Base-by-base conservation (phyloP, 768 basidiomycete species). In the Lactarius vividus region DNA sequence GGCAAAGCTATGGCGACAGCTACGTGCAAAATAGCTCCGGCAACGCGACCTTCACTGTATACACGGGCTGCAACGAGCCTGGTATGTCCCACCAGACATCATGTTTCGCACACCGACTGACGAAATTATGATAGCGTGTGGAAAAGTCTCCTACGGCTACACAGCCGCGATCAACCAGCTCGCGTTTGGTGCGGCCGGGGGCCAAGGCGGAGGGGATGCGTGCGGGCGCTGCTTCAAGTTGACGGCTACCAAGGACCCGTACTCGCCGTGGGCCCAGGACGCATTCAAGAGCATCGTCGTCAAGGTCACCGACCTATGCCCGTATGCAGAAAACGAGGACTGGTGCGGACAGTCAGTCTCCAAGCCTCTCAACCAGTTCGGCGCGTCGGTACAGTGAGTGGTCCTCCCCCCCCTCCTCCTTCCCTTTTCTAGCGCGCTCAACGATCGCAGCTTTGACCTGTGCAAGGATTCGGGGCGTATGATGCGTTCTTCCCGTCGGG, bases 151-250 rank as follows among this genome's bases (percentile, higher is more conserved):
- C 3, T 73, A 70, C 37, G 85, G 85, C 4, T 85, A 74, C 72
- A 84, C 83, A 4, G 84, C 84, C 11, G 85, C 85, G 4, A 80
- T 86, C 16, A 84, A 78, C 72, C 84, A 85, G 73, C 79, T 85
- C 26, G 75, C 84, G 0, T 87, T 84, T 63, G 85, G 85, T 44
- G 76, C 83, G 5, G 61, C 73, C 18, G 81, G 84, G 20, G 83
- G 84, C 0, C 35, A 74, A 0, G 85, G 84, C 8, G 74, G 83
- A 3, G 85, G 85, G n/a, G 85, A 85, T 73, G 85, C 83, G 11
- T 87, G 85, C 67, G 85, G 85, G 16, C 82, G 85, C 44, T 86
- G 85, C 77, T 87, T 87, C 72, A 74, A 79, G n/a, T 55, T 86
- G 59, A 84, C 84, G 1, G 83, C 78, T 46, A 78, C 72, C n/a